Conservation (phyloP, 306 rosid genomes). For the Purshia tridentata region DNA sequence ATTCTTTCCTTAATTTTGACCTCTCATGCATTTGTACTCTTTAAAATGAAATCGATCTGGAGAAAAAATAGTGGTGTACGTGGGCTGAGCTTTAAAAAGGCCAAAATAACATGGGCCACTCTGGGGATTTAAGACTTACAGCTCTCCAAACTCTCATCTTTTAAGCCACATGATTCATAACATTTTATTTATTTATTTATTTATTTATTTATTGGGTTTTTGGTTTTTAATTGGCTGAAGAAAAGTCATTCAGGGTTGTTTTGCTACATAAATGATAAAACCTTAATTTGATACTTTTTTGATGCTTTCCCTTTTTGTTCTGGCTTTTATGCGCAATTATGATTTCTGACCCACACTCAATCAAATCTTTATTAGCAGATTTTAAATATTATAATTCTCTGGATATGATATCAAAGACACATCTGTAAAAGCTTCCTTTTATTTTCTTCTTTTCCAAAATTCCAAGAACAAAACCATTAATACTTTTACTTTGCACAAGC, state of each 20-base stretch:
- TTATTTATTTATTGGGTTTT: no score
- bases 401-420: neutral
- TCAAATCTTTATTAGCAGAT: neutral
- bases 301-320: no score
- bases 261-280: no score
- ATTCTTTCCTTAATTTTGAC: no score
- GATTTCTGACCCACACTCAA: neutral
- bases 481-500: neutral
- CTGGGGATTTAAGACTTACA: slow-evolving; percentile 29
- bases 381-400: neutral
- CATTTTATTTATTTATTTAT: no score
- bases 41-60: slow-evolving; percentile 3
- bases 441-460: slow-evolving; percentile 1
- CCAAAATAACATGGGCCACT: slow-evolving; percentile 43
- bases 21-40: no score
- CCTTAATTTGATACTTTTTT: no score
- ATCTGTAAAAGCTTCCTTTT: slow-evolving; percentile 11
- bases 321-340: neutral
- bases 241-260: no score
- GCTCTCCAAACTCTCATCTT: neutral
- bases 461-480: slow-evolving; percentile 2
- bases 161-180: neutral
- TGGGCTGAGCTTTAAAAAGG: slow-evolving; percentile 40
- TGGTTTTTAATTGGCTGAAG: no score
- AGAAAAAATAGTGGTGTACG: slow-evolving; percentile 25